Conservation (phyloP, 2,329 filamentous ascomycete species). For the Fusarium sp. region DNA sequence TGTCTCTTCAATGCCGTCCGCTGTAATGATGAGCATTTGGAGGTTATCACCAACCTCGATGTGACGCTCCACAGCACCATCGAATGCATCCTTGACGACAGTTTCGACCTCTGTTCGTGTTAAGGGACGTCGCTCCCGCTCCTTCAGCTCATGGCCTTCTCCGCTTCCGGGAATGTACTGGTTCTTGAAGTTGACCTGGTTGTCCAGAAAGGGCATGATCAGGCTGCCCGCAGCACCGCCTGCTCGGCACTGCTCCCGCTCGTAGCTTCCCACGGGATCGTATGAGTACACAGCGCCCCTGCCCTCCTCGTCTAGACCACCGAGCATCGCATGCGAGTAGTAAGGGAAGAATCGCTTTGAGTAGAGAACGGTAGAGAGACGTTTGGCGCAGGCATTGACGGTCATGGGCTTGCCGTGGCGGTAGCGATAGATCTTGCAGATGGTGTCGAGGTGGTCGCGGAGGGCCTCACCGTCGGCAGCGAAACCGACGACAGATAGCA, state of each 20-base stretch:
- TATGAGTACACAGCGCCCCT: slow-evolving; percentile 96
- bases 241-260: slow-evolving; percentile 94
- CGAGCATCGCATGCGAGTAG: slow-evolving; percentile 95
- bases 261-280: slow-evolving; percentile 97
- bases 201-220: slow-evolving; percentile 99
- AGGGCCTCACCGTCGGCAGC: slow-evolving; percentile 94
- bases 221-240: slow-evolving; percentile 91
- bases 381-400: slow-evolving; percentile 93
- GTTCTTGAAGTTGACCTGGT: slow-evolving; percentile 99
- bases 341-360: slow-evolving; percentile 99
- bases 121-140: slow-evolving; percentile 77
- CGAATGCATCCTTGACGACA: slow-evolving; percentile 96
- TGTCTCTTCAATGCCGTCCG: slow-evolving; percentile 87
- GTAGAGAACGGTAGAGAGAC: slow-evolving; percentile 95
- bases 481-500: slow-evolving; percentile 95
- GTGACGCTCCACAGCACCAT: slow-evolving; percentile 97
- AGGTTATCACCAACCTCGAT: slow-evolving; percentile 98
- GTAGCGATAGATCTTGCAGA: slow-evolving; percentile 99
- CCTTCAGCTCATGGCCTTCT: slow-evolving; percentile 81
- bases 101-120: slow-evolving; percentile 81
- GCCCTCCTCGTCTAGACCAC: slow-evolving; percentile 93
- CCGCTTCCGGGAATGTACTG: slow-evolving; percentile 92
- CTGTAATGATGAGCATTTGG: slow-evolving; percentile 95
- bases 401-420: slow-evolving; percentile 97
- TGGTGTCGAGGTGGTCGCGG: slow-evolving; percentile 91